Conservation (phyloP, 768 basidiomycete genomes). For the Leccinum sublutescens region DNA sequence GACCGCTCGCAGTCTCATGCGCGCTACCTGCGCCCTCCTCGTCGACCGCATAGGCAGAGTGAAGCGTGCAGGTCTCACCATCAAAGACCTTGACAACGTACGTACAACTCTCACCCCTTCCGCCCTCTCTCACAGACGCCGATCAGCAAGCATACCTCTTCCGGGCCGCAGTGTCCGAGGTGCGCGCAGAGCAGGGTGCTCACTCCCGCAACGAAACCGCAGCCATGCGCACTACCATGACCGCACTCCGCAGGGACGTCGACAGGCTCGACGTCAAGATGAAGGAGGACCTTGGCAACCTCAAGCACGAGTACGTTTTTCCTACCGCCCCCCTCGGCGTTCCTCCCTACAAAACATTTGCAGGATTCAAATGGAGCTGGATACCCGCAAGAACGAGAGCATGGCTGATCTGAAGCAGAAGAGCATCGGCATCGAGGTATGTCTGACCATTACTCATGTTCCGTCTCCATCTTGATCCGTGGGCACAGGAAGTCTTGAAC, state of each 20-base stretch:
- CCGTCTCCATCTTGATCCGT: not conserved
- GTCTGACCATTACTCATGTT: slow-evolving; percentile 8
- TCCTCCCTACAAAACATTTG: too few relatives aligned
- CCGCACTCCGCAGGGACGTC: slow-evolving; percentile 81
- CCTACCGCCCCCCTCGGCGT: not conserved
- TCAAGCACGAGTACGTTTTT: slow-evolving; percentile 86
- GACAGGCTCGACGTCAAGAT: slow-evolving; percentile 85
- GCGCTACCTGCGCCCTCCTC: slow-evolving; percentile 75
- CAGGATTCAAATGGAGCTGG: slow-evolving; percentile 96
- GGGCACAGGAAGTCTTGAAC: slow-evolving; percentile 65
- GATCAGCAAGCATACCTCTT: slow-evolving; percentile 92
- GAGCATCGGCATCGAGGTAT: slow-evolving; percentile 82
- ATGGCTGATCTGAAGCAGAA: slow-evolving; percentile 79
- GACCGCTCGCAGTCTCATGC: slow-evolving; percentile 78
- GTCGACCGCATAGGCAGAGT: slow-evolving; percentile 75
- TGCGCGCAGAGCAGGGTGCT: slow-evolving; percentile 82
- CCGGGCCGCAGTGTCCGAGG: slow-evolving; percentile 87
- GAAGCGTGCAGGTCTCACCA: slow-evolving; percentile 64
- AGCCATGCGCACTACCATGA: slow-evolving; percentile 70
- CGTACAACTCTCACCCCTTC: slow-evolving; percentile 19
- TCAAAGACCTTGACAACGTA: slow-evolving; percentile 83
- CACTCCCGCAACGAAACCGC: slow-evolving; percentile 82
- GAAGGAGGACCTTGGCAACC: slow-evolving; percentile 85
- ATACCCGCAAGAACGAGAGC: slow-evolving; percentile 89
- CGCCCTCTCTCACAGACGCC: not conserved